Percentiles rank a stretch among this genome's conserved stretches.
phyloP scores from a whole-genome alignment of 225 moss, liverwort and hornwort species.

The Anthoceros angustus region DNA sequence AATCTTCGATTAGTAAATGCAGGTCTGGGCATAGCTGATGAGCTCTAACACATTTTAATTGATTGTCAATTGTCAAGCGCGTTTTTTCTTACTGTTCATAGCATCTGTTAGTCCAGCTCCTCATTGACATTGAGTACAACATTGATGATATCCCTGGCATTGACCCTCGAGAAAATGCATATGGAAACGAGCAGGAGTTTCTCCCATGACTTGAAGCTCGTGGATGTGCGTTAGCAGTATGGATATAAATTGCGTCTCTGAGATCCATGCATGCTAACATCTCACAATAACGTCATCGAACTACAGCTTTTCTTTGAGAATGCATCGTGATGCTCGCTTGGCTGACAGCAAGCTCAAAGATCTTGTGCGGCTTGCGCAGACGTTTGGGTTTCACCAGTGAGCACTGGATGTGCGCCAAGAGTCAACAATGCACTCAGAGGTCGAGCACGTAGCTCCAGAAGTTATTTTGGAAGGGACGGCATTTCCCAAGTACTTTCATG shows the following conservation, averaged over 20 bases:
- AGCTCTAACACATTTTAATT: slow-evolving; percentile 5
- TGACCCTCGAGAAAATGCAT: slow-evolving; percentile 67
- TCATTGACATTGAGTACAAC: slow-evolving; percentile 93
- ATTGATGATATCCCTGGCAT: slow-evolving; percentile 86
- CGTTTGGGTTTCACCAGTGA: slow-evolving; percentile 81
- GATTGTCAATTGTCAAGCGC: slow-evolving; percentile 2
- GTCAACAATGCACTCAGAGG: slow-evolving; percentile 77
- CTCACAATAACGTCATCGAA: slow-evolving; percentile 4
- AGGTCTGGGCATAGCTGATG: slow-evolving; percentile 47
- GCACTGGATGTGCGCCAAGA: slow-evolving; percentile 92
- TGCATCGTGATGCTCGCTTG: slow-evolving; percentile 55
- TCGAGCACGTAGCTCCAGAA: neutral
- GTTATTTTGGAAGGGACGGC: too few species aligned
- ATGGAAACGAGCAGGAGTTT: slow-evolving; percentile 55
- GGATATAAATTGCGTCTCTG: neutral
- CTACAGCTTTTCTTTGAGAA: slow-evolving; percentile 65
- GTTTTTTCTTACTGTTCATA: neutral
- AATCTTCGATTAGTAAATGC: slow-evolving; percentile 74
- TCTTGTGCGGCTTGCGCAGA: slow-evolving; percentile 76
- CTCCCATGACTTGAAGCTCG: slow-evolving; percentile 58
- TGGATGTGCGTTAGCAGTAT: slow-evolving; percentile 40
- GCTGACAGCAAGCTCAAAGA: slow-evolving; percentile 93
- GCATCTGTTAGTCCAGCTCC: slow-evolving; percentile 36
- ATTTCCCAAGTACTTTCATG: too few species aligned
- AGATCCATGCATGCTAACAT: neutral